These are phyloP conservation scores for Metrosideros polymorpha DNA, from an alignment of 441 rosid genomes.

Conservation along the genomic window DNA sequence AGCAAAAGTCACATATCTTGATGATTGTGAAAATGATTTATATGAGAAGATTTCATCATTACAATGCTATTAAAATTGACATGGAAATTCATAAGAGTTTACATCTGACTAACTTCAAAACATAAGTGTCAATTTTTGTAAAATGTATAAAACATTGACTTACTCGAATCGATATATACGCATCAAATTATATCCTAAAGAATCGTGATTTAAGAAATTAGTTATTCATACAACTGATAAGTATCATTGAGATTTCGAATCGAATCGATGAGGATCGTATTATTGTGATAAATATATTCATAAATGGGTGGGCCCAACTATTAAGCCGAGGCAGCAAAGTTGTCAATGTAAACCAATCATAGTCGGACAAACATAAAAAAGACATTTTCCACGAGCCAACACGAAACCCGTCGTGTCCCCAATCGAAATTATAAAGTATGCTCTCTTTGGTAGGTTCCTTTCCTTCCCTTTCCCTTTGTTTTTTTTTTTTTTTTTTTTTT, in stretches of 20 bases:
- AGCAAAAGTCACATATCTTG: not conserved
- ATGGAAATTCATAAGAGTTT: not conserved
- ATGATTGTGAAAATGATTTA: not conserved
- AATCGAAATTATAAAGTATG: not conserved
- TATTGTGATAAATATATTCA: not conserved
- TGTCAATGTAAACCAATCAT: not conserved
- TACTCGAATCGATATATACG: too few species aligned
- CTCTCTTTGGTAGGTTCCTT: not conserved
- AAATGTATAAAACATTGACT: too few species aligned
- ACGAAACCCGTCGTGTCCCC: not conserved
- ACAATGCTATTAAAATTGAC: not conserved
- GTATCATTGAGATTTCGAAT: not conserved
- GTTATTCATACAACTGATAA: too few species aligned
- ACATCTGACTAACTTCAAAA: not conserved
- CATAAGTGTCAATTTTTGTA: too few species aligned
- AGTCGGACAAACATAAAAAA: not conserved
- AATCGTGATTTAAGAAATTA: too few species aligned
- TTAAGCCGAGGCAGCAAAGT: not conserved
- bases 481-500: not conserved
- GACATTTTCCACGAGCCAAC: not conserved
- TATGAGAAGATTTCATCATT: not conserved
- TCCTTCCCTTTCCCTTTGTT: fast-evolving
- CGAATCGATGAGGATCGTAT: not conserved
- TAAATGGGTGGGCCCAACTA: not conserved
- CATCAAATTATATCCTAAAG: too few species aligned